phyloP scores from a whole-genome alignment of 2,329 filamentous ascomycete genomes.

The Truncatella angustata region DNA sequence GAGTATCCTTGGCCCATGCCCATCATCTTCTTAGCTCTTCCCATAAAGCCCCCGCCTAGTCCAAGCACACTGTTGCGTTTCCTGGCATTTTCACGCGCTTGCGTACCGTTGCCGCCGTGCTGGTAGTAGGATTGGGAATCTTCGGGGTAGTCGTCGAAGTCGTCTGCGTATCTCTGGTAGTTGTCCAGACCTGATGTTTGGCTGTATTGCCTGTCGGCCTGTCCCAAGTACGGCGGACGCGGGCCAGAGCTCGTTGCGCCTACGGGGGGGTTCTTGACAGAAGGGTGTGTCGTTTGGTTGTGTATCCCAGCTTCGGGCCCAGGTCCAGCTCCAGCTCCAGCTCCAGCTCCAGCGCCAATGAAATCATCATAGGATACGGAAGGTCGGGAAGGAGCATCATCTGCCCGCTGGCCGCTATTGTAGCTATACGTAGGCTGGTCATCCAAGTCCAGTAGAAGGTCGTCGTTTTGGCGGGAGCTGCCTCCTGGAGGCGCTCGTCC shows the following conservation, averaged over 20 bases:
- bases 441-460: conserved; percentile 72
- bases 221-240: conserved; percentile 41
- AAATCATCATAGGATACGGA: conserved; percentile 96
- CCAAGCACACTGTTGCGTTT: conserved; percentile 87
- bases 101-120: conserved; percentile 58
- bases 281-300: conserved; percentile 47
- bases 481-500: conserved; percentile 54
- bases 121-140: conserved; percentile 84
- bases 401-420: conserved; percentile 21
- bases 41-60: conserved; percentile 83
- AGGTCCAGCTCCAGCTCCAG: no score
- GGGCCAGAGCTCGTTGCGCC: conserved; percentile 25
- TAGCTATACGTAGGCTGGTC: conserved; percentile 65
- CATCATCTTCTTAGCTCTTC: conserved; percentile 83
- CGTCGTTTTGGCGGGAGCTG: conserved; percentile 40
- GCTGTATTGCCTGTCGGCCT: conserved; percentile 50
- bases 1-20: conserved; percentile 85
- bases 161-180: conserved; percentile 87
- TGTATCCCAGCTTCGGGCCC: no score
- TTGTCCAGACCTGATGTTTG: conserved; percentile 84
- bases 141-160: conserved; percentile 77
- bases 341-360: no score
- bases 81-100: conserved; percentile 54
- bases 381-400: conserved; percentile 66
- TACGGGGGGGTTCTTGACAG: conserved; percentile 36